Percentiles rank a stretch among this genome's conserved stretches.
phyloP scores from a whole-genome alignment of 2,329 filamentous ascomycete species.

The Fusarium nelsonii region DNA sequence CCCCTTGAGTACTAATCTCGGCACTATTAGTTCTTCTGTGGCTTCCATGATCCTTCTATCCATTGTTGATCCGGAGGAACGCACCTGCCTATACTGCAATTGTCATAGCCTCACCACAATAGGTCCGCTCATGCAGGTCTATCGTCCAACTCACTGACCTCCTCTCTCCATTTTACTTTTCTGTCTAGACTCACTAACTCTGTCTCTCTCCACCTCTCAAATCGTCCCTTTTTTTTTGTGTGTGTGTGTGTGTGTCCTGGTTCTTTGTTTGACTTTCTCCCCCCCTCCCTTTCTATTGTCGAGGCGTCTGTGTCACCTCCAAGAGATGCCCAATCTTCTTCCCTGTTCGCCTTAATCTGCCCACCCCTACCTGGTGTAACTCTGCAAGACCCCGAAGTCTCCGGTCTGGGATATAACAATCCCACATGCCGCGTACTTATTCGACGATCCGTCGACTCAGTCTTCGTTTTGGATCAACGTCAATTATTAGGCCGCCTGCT shows the following conservation, averaged over 20 bases:
- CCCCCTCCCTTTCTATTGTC: neutral
- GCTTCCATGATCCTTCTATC: constrained; percentile 33
- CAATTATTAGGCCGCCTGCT: constrained; percentile 16
- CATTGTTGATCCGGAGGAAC: constrained; percentile 21
- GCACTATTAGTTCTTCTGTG: constrained; percentile 22
- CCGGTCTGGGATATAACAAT: constrained; percentile 26
- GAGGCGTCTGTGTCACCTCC: neutral
- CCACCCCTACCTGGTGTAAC: constrained; percentile 24
- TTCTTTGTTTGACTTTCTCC: neutral
- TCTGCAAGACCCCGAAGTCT: constrained; percentile 22
- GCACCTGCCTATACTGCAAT: constrained; percentile 17
- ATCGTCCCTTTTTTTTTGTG: constrained; percentile 1
- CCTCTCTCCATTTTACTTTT: constrained; percentile 13
- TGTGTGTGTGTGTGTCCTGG: neutral
- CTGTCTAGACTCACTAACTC: neutral
- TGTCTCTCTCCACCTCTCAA: neutral
- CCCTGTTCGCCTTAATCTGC: constrained; percentile 15
- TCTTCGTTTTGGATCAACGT: constrained; percentile 32
- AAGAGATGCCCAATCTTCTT: constrained; percentile 8
- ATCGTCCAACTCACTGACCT: constrained; percentile 3
- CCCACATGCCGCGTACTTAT: constrained; percentile 45
- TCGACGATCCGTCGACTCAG: constrained; percentile 38
- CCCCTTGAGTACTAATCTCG: constrained; percentile 21
- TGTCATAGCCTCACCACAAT: constrained; percentile 28
- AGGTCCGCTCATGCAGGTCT: constrained; percentile 1